A percentile compares a stretch with the other conserved stretches of the same genome.
These are phyloP conservation scores for Xanthoconium stramineum DNA, from an alignment of 768 basidiomycete genomes.

Conservation along the genomic window DNA sequence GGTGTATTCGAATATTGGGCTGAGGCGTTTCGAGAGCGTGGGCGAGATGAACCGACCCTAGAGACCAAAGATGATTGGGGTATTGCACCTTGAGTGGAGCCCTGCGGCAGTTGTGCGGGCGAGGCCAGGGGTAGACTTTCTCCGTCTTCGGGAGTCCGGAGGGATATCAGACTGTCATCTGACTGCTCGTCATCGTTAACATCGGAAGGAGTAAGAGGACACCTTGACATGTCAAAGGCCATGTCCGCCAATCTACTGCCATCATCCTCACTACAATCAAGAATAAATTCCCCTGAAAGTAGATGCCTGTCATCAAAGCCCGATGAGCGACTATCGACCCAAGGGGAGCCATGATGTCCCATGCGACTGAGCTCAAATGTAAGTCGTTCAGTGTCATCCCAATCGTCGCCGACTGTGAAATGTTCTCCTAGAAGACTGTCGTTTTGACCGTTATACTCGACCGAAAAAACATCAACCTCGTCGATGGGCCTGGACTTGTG, in stretches of 20 bases:
- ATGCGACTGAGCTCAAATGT: conserved; percentile 18
- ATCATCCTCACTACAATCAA: conserved; percentile 6
- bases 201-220: conserved; percentile 23
- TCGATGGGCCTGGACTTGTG: conserved; percentile 5
- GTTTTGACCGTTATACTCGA: conserved; percentile 23
- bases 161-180: conserved; percentile 24
- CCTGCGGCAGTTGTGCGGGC: neutral
- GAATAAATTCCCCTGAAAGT: conserved; percentile 9
- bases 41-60: conserved; percentile 25
- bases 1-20: conserved; percentile 1
- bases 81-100: neutral
- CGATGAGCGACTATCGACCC: neutral
- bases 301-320: conserved; percentile 3
- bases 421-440: conserved; percentile 26
- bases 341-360: neutral
- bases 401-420: conserved; percentile 18
- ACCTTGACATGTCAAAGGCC: conserved; percentile 19
- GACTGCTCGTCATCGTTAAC: conserved; percentile 29
- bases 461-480: conserved; percentile 20
- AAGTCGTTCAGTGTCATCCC: conserved; percentile 23
- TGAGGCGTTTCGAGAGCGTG: conserved; percentile 22
- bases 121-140: conserved; percentile 13
- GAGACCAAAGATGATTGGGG: conserved; percentile 12
- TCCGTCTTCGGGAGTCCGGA: conserved; percentile 27
- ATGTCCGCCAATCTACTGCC: conserved; percentile 6